phyloP scores from a whole-genome alignment of 2,329 filamentous ascomycete species.

The Penicillium crustosum region DNA sequence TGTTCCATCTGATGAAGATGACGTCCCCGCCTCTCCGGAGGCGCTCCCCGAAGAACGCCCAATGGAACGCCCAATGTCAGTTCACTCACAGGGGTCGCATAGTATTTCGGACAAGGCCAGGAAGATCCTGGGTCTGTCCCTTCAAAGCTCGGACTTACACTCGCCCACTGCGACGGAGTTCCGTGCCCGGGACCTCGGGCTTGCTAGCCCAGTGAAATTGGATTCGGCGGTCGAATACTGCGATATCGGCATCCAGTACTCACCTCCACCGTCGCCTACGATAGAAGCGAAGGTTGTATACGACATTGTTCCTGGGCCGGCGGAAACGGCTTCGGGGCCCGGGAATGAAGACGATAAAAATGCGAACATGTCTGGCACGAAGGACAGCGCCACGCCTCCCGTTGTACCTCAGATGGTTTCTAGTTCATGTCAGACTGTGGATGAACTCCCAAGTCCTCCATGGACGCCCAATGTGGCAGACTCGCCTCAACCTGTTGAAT shows the following conservation, averaged over 20 bases:
- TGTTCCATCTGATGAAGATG: constrained; percentile 66
- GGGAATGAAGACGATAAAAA: not conserved
- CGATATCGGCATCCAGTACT: constrained; percentile 78
- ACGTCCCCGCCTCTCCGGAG: constrained; percentile 57
- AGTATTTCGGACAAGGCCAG: constrained; percentile 44
- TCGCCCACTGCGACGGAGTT: constrained; percentile 31
- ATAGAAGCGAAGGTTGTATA: constrained; percentile 20
- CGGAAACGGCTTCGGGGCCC: not conserved
- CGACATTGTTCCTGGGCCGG: constrained; percentile 26
- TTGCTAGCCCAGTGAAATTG: constrained; percentile 52
- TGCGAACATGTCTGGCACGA: constrained; percentile 16
- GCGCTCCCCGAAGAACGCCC: constrained; percentile 47
- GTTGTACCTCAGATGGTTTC: constrained; percentile 41
- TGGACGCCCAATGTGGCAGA: constrained; percentile 36
- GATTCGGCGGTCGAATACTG: constrained; percentile 57
- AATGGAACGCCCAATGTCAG: constrained; percentile 43
- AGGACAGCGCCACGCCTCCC: constrained; percentile 35
- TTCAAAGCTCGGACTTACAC: constrained; percentile 31
- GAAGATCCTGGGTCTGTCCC: constrained; percentile 47
- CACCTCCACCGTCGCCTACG: constrained; percentile 72
- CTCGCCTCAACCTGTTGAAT: constrained; percentile 13
- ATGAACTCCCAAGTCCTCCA: constrained; percentile 37
- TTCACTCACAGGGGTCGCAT: constrained; percentile 39
- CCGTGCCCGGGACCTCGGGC: constrained; percentile 24
- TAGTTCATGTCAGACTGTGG: constrained; percentile 45